phyloP scores from a whole-genome alignment of 805 yeast genomes.

The Wickerhamomyces rabaulensis region DNA sequence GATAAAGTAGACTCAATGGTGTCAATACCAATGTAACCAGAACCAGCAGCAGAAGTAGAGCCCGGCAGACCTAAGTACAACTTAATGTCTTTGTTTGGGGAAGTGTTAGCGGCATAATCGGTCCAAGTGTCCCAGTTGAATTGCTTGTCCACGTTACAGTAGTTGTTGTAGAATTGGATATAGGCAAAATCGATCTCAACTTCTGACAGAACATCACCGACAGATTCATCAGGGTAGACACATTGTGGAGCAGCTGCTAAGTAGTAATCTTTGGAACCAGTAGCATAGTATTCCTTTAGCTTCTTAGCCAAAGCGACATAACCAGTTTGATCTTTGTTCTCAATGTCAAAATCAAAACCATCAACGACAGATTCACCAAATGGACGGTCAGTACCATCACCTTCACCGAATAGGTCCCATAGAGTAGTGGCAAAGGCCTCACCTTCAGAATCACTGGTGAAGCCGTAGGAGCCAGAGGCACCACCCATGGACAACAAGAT shows the following conservation, averaged over 20 bases:
- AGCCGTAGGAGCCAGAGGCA: conserved; percentile 77
- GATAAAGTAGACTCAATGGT: conserved; percentile 45
- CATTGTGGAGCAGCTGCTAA: conserved; percentile 93
- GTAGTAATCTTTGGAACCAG: conserved; percentile 57
- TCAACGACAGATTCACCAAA: conserved; percentile 74
- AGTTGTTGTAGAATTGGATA: conserved; percentile 86
- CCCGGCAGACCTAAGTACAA: conserved; percentile 77
- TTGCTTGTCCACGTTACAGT: conserved; percentile 48
- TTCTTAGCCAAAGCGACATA: conserved; percentile 58
- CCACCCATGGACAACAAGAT: conserved; percentile 77
- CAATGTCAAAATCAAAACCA: conserved; percentile 93
- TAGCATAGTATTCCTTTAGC: conserved; percentile 46
- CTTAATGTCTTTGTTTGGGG: conserved; percentile 68
- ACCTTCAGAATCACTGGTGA: conserved; percentile 76
- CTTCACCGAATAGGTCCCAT: conserved; percentile 62
- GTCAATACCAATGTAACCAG: conserved; percentile 49
- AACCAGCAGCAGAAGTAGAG: conserved; percentile 48
- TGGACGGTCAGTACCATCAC: conserved; percentile 50
- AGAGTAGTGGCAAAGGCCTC: conserved; percentile 52
- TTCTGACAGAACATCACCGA: conserved; percentile 52
- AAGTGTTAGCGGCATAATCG: conserved; percentile 46
- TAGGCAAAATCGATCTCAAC: conserved; percentile 76
- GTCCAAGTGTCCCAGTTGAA: conserved; percentile 79
- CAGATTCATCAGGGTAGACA: conserved; percentile 71
- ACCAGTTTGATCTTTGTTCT: conserved; percentile 56